These are phyloP conservation scores for Trichoderma sp. DNA, from an alignment of 2,329 filamentous ascomycete species.

Conservation along the genomic window DNA sequence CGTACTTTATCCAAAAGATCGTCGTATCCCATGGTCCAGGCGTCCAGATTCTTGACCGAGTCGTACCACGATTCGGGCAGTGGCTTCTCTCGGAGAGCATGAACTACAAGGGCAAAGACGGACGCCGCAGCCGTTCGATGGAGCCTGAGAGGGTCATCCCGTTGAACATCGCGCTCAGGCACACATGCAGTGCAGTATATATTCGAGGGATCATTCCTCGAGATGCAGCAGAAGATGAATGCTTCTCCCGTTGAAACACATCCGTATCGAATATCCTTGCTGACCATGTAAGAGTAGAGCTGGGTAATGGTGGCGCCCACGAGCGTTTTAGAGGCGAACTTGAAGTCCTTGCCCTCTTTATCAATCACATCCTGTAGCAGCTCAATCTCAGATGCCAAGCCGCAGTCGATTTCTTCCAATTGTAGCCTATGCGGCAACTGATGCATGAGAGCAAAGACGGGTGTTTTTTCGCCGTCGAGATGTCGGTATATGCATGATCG, in stretches of 20 bases:
- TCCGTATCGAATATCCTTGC: slow-evolving; percentile 42
- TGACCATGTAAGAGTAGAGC: slow-evolving; percentile 47
- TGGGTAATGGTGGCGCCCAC: slow-evolving; percentile 44
- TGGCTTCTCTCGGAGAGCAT: slow-evolving; percentile 38
- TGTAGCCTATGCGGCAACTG: slow-evolving; percentile 46
- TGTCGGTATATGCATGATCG: slow-evolving; percentile 38
- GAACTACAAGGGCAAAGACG: slow-evolving; percentile 46
- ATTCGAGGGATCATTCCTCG: slow-evolving; percentile 36
- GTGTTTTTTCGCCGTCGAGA: slow-evolving; percentile 29
- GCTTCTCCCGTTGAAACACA: slow-evolving; percentile 43
- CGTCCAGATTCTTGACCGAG: slow-evolving; percentile 36
- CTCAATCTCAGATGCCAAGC: slow-evolving; percentile 42
- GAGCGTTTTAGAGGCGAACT: slow-evolving; percentile 39
- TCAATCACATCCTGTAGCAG: slow-evolving; percentile 42
- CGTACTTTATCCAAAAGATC: slow-evolving; percentile 38
- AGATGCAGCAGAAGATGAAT: slow-evolving; percentile 44
- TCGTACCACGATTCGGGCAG: slow-evolving; percentile 41
- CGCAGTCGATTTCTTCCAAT: slow-evolving; percentile 39
- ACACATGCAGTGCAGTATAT: slow-evolving; percentile 43
- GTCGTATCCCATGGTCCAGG: slow-evolving; percentile 43
- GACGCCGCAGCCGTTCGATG: slow-evolving; percentile 45
- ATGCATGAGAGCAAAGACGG: slow-evolving; percentile 43
- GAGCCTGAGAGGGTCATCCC: slow-evolving; percentile 41
- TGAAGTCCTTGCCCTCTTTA: slow-evolving; percentile 38
- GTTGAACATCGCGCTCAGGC: slow-evolving; percentile 41